Percentiles rank a stretch among this genome's conserved stretches.
phyloP scores from a whole-genome alignment of 108 stramenopile genomes.

The Aurantiochytrium sp. region DNA sequence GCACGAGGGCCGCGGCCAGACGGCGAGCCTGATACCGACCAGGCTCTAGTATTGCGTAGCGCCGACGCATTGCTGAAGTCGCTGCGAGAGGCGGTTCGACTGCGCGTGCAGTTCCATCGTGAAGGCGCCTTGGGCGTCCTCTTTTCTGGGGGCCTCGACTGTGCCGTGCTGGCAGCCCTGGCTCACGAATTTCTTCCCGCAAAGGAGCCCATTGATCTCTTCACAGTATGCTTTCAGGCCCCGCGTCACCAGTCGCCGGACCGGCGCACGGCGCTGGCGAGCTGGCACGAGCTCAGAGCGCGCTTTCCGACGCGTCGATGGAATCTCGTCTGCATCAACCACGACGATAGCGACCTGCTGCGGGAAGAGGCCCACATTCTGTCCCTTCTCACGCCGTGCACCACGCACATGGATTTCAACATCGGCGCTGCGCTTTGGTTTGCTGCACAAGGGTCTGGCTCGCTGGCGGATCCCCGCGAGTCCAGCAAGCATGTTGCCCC shows the following conservation, averaged over 20 bases:
- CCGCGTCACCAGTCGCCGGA: conserved; percentile 65
- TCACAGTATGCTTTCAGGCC: conserved; percentile 77
- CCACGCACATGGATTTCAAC: conserved; percentile 86
- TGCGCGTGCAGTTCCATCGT: neutral
- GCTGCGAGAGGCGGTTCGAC: neutral
- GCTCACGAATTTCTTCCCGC: conserved; percentile 63
- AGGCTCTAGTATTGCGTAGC: neutral
- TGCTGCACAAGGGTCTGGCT: conserved; percentile 69
- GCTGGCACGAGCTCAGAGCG: conserved; percentile 59
- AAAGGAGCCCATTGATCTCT: conserved; percentile 67
- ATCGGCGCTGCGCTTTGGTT: conserved; percentile 91
- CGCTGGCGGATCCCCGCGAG: conserved; percentile 30
- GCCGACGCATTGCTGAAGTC: neutral
- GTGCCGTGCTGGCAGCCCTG: conserved; percentile 81
- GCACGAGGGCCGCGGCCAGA: too few species aligned
- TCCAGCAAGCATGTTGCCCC: too few species aligned
- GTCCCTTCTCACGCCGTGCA: conserved; percentile 65
- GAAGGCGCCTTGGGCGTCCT: conserved; percentile 65
- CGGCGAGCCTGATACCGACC: too few species aligned
- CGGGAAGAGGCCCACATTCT: conserved; percentile 58
- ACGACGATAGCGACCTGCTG: conserved; percentile 68
- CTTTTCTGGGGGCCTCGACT: conserved; percentile 94
- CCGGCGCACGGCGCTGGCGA: conserved; percentile 74
- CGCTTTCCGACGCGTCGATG: conserved; percentile 65
- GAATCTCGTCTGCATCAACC: conserved; percentile 68